These are phyloP conservation scores for Amaranthus palmeri DNA, from an alignment of 148 eudicot genomes.

Conservation along the genomic window DNA sequence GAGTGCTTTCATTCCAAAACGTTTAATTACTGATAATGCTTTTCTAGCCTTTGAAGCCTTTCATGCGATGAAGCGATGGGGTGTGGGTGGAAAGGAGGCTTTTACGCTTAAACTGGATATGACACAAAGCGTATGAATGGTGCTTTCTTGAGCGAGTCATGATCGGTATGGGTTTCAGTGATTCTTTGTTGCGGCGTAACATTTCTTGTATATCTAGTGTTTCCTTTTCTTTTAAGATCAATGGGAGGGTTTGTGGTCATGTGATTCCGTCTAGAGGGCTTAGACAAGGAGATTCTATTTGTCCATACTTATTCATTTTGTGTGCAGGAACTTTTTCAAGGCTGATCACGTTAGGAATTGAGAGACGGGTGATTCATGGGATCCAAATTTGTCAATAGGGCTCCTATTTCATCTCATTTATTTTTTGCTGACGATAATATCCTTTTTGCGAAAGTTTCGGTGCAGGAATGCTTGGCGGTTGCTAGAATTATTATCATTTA, in stretches of 20 bases:
- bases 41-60: not conserved
- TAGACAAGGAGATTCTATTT: too few relatives aligned
- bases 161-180: not conserved
- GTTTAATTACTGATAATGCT: not conserved
- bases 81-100: not conserved
- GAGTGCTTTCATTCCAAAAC: constrained; percentile 2
- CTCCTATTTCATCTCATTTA: too few relatives aligned
- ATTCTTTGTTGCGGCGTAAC: not conserved
- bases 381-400: not conserved
- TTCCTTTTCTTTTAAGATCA: too few relatives aligned
- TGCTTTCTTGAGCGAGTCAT: too few relatives aligned
- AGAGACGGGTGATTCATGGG: not conserved
- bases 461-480: not conserved
- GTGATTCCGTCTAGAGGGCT: too few relatives aligned
- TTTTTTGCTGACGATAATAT: too few relatives aligned
- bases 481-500: not conserved
- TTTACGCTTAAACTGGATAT: not conserved
- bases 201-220: not conserved
- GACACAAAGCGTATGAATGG: not conserved
- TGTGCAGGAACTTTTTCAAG: not conserved
- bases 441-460: too few relatives aligned
- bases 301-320: not conserved
- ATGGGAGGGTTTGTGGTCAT: too few relatives aligned
- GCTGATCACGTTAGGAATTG: not conserved
- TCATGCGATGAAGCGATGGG: not conserved